phyloP scores from a whole-genome alignment of 192 early-diverging fungal genomes.

The Coemansia sp. region DNA sequence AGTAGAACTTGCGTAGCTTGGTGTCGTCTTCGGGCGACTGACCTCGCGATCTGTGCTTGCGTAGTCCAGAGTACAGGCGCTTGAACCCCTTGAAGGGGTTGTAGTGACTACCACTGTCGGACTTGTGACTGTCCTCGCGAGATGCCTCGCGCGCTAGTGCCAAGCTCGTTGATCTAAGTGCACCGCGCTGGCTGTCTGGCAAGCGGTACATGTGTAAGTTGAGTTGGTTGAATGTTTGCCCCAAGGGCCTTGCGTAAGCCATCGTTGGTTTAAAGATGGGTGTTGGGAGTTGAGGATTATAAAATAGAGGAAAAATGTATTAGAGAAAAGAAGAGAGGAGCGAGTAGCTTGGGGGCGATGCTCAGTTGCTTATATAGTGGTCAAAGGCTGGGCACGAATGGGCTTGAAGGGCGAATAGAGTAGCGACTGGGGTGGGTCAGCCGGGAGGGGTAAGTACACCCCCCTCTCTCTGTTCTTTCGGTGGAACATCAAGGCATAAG shows the following conservation, averaged over 20 bases:
- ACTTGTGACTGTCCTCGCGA: conserved; percentile 30
- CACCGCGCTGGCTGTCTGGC: conserved; percentile 55
- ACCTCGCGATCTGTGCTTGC: conserved; percentile 33
- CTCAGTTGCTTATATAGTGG: conserved; percentile 1
- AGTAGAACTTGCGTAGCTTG: conserved; percentile 53
- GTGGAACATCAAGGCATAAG: conserved; percentile 3
- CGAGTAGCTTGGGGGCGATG: neutral
- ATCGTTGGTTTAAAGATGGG: conserved; percentile 13
- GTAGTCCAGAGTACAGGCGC: conserved; percentile 46
- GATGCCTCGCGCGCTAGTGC: conserved; percentile 51
- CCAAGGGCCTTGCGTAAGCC: conserved; percentile 52
- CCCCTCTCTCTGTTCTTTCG: neutral
- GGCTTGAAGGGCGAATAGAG: neutral
- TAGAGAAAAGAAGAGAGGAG: neutral
- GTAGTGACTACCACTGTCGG: conserved; percentile 21
- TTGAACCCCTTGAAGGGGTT: conserved; percentile 56
- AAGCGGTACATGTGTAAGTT: conserved; percentile 57
- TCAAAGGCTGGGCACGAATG: neutral
- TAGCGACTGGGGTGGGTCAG: neutral
- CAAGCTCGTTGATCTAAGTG: conserved; percentile 43
- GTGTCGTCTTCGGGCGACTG: conserved; percentile 17
- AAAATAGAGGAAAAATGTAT: neutral
- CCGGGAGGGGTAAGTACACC: neutral
- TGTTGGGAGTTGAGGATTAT: neutral
- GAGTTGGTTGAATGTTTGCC: conserved; percentile 58